phyloP scores from a whole-genome alignment of 495 filamentous ascomycete species.

The Xylaria longipes region DNA sequence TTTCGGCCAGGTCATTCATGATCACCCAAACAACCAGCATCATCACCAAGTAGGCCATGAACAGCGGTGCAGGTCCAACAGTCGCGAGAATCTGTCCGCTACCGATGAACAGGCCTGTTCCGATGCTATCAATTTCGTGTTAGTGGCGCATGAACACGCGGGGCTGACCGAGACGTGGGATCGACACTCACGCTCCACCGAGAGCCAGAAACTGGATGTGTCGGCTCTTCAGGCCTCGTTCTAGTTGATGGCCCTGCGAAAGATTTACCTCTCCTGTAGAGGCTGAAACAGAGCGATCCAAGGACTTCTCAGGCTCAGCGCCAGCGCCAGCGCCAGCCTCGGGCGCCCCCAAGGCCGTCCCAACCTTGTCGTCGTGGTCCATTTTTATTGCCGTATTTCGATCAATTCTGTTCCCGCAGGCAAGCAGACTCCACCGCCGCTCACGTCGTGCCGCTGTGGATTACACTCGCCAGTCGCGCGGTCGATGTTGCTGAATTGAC shows the following conservation, averaged over 20 bases:
- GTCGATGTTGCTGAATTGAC: background rate
- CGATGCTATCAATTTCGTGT: conserved; percentile 52
- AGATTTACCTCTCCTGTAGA: conserved; percentile 52
- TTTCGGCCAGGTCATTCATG: conserved; percentile 56
- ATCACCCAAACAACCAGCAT: conserved; percentile 49
- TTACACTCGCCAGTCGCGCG: background rate
- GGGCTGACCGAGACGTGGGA: background rate
- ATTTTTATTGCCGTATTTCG: background rate
- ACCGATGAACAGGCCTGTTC: conserved; percentile 66
- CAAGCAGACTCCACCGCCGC: background rate
- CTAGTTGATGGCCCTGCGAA: conserved; percentile 49
- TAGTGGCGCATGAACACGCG: background rate
- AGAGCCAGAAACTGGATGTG: conserved; percentile 78
- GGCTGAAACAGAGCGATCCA: conserved; percentile 53
- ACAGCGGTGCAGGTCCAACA: conserved; percentile 56
- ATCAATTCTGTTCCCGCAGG: background rate
- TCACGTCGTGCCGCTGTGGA: background rate
- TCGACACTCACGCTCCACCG: conserved; percentile 57
- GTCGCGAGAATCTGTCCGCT: conserved; percentile 55
- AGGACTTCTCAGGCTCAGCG: conserved; percentile 49
- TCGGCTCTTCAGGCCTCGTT: conserved; percentile 69
- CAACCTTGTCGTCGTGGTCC: background rate
- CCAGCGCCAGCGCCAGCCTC: conserved; percentile 17
- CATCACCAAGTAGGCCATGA: conserved; percentile 60
- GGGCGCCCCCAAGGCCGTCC: background rate